Percentiles rank a stretch among this genome's conserved stretches.
Conservation (phyloP, 73 alveolate species). For the Paramecium biaurelia region DNA sequence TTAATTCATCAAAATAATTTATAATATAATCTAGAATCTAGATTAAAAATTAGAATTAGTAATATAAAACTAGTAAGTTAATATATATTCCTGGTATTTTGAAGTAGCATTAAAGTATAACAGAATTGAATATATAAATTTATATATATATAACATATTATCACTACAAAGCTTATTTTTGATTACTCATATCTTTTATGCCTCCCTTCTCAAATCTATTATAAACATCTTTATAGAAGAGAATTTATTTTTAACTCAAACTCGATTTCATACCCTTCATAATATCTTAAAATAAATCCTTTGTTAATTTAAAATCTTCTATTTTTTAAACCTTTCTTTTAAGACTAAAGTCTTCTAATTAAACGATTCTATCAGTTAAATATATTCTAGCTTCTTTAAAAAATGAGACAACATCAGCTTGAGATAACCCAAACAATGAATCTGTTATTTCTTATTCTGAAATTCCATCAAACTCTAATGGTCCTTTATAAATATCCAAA, state of each 20-base stretch:
- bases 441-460: constrained; percentile 45
- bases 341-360: constrained; percentile 51
- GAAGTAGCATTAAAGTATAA: too few relatives aligned
- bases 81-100: too few relatives aligned
- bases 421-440: constrained; percentile 67
- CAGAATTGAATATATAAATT: too few relatives aligned
- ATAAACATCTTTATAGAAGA: background rate
- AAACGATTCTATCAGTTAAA: constrained; percentile 65
- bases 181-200: constrained; percentile 40
- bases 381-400: constrained; percentile 61
- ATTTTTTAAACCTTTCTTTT: constrained; percentile 23
- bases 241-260: background rate
- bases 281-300: background rate
- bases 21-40: background rate
- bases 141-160: background rate
- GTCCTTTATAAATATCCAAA: constrained; percentile 59
- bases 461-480: constrained; percentile 62
- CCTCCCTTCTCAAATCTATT: constrained; percentile 53
- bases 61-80: too few relatives aligned
- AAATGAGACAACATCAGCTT: constrained; percentile 77
- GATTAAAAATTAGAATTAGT: background rate
- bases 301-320: constrained; percentile 58
- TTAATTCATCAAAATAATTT: too few relatives aligned
- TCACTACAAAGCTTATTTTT: constrained; percentile 55
- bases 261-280: constrained; percentile 25